These are phyloP conservation scores for Yamadazyma aaseri DNA, from an alignment of 1,139 yeast genomes.

Conservation along the genomic window DNA sequence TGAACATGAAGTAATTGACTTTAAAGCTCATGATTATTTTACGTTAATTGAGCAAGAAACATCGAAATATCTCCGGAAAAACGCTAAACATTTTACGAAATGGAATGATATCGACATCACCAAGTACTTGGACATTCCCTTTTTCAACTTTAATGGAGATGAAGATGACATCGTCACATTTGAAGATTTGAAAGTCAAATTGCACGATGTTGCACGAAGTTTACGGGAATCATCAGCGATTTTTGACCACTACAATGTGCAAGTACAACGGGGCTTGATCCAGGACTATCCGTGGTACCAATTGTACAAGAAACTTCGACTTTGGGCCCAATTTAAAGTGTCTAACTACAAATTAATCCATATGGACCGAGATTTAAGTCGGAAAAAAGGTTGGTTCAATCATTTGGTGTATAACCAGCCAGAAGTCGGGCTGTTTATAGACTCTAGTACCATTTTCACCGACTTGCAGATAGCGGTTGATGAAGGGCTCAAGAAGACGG, in stretches of 20 bases:
- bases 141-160: conserved; percentile 22
- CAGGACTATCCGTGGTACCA: conserved; percentile 75
- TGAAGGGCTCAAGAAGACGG: conserved; percentile 25
- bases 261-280: conserved; percentile 47
- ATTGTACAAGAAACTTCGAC: conserved; percentile 52
- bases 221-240: conserved; percentile 17
- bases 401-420: conserved; percentile 22
- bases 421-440: neutral
- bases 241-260: conserved; percentile 37
- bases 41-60: conserved; percentile 19
- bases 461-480: conserved; percentile 25
- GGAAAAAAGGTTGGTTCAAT: conserved; percentile 19
- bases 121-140: conserved; percentile 14
- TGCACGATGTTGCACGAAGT: conserved; percentile 15
- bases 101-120: conserved; percentile 27
- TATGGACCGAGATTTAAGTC: conserved; percentile 39
- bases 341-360: conserved; percentile 53
- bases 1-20: conserved; percentile 44
- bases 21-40: conserved; percentile 25
- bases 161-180: conserved; percentile 19
- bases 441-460: conserved; percentile 16
- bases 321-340: conserved; percentile 57
- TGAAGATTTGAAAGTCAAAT: conserved; percentile 19
- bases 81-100: conserved; percentile 13
- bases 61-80: conserved; percentile 15